Evolutionary conservation across 129 eudicot species (phyloP).

Genomic region (Dittrichia graveolens): DNA sequence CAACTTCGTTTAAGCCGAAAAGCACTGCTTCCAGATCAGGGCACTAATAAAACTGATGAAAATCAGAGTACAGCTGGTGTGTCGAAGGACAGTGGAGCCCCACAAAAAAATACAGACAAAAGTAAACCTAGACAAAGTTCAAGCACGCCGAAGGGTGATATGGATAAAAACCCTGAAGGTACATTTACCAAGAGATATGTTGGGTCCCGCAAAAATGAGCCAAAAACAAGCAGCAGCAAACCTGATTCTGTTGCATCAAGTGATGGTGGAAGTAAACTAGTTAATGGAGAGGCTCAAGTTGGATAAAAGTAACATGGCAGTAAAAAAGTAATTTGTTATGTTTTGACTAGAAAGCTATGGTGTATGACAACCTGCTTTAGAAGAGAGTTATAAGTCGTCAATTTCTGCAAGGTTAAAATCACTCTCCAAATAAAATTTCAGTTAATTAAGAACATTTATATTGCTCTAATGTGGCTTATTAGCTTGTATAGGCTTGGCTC

Average conservation of each 20-base stretch:
- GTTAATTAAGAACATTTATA: not conserved
- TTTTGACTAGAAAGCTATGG: conserved; percentile 27
- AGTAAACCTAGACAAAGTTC: conserved; percentile 43
- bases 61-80: conserved; percentile 38
- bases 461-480: not conserved
- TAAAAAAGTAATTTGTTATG: conserved; percentile 13
- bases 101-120: conserved; percentile 46
- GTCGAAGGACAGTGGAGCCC: conserved; percentile 46
- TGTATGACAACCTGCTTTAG: conserved; percentile 28
- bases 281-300: conserved; percentile 78
- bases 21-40: conserved; percentile 81
- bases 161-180: conserved; percentile 33
- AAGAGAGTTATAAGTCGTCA: conserved; percentile 27
- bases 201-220: conserved; percentile 46
- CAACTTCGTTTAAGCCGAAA: conserved; percentile 94
- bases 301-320: conserved; percentile 38
- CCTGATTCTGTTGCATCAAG: conserved; percentile 37
- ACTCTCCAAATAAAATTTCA: not conserved
- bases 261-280: conserved; percentile 45
- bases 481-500: too few relatives aligned
- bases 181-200: conserved; percentile 46
- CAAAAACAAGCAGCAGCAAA: conserved; percentile 48
- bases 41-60: conserved; percentile 50
- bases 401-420: not conserved
- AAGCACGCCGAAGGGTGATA: conserved; percentile 38